Percentiles rank a stretch among this genome's conserved stretches.
Conservation (phyloP, 768 basidiomycete genomes). For the Basidioascus undulatus region DNA sequence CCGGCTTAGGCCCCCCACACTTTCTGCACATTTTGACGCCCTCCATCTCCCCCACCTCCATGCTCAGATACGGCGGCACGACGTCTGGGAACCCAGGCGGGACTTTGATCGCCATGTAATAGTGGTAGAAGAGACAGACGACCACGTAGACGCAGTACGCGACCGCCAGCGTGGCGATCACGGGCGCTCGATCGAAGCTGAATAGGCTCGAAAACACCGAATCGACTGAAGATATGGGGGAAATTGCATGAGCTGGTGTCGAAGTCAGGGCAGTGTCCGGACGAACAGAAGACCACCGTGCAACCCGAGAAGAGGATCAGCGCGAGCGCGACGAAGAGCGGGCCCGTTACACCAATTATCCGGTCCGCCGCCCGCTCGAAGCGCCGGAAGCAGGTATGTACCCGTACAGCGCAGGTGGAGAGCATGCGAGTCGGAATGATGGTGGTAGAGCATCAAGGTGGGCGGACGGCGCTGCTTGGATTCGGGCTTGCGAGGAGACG, state of each 20-base stretch:
- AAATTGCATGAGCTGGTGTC: conserved; percentile 1
- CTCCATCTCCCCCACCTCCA: no score
- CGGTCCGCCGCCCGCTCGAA: conserved; percentile 53
- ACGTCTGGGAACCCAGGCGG: conserved; percentile 57
- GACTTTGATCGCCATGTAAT: conserved; percentile 61
- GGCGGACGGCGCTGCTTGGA: no score
- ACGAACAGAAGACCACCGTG: conserved; percentile 47
- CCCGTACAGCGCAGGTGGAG: no score
- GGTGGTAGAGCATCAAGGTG: no score
- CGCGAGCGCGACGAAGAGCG: conserved; percentile 67
- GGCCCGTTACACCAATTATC: conserved; percentile 73
- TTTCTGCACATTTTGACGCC: conserved; percentile 36
- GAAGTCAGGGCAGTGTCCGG: neutral
- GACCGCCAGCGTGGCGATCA: no score
- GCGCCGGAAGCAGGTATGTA: conserved; percentile 27
- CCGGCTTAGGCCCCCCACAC: conserved; percentile 45
- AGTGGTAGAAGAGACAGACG: conserved; percentile 19
- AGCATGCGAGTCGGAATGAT: no score
- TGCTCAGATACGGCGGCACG: no score
- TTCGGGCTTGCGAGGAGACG: no score
- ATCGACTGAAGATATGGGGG: neutral
- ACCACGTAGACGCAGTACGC: conserved; percentile 7
- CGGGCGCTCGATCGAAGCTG: no score
- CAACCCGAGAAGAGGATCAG: conserved; percentile 43
- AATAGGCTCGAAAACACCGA: conserved; percentile 1